Evolutionary conservation across 2,329 filamentous ascomycete genomes (phyloP), one percentile per base, ranked within the genome.

Genomic region (Fusarium brachygibbosum): DNA sequence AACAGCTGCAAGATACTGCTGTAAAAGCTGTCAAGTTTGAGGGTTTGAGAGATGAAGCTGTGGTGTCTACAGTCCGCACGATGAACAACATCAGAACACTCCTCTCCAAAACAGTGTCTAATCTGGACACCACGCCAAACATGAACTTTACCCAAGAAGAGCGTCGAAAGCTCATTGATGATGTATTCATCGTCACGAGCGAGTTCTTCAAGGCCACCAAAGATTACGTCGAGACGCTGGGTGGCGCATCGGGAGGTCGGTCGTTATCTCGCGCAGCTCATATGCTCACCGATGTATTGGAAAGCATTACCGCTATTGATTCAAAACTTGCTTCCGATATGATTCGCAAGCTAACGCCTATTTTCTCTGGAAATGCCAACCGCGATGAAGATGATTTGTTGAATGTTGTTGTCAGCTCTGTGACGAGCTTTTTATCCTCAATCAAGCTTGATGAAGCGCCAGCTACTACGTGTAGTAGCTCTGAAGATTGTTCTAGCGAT

Each of bases 21-120:
- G 0, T 67, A 0, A 7, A 38, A 10, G n/a, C 7, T 3, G 35
- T 16, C 0, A 35, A 35, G 5, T 21, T 2, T 6, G 58, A 38
- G 25, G 48, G 48, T 0, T 13, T 50, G 11, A 11, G 2, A 1
- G 3, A 4, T 28, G 7, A 46, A 16, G 57, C 51, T 6, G 29
- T 23, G 7, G 6, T 9, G 1, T 11, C 11, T 3, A 19, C 37
- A 6, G 14, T 35, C 3, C 17, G 21, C 13, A 31, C 21, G n/a
- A 42, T 67, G 57, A 13, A 58, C 37, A 50, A 49, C 17, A 58
- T 67, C 7, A 55, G 63, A 13, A 44, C 32, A 1, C 17, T 38
- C 1, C 37, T 67, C 19, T 63, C 37, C 0, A 11, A 31, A 16
- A 35, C 63, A 25, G 41, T 63, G 11, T 37, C 46, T 1, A 13